Conservation (phyloP, 176 grass and related monocot species). For the Pontederia paniculata region DNA sequence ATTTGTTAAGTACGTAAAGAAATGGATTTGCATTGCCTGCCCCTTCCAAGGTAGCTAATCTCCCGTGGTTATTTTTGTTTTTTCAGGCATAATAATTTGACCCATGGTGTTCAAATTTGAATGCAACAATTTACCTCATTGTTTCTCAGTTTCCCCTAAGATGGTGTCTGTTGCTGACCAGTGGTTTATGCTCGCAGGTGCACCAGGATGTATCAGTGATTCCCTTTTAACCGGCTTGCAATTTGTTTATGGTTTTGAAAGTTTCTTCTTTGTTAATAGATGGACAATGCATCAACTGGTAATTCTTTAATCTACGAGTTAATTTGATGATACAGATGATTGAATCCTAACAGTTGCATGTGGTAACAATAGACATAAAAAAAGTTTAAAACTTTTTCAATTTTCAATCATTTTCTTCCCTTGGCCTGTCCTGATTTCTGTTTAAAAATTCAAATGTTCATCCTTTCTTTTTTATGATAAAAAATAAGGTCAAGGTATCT, state of each 20-base stretch:
- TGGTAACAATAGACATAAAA: not conserved
- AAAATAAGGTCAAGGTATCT: too few relatives aligned
- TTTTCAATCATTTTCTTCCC: too few relatives aligned
- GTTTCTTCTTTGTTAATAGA: slow-evolving; percentile 96
- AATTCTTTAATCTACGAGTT: slow-evolving; percentile 29
- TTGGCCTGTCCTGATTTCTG: too few relatives aligned
- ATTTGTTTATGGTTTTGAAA: slow-evolving; percentile 94
- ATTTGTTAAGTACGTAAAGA: slow-evolving; percentile 76
- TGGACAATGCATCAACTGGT: slow-evolving; percentile 97
- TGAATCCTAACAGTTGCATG: not conserved
- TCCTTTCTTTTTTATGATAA: too few relatives aligned
- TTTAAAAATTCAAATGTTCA: too few relatives aligned
- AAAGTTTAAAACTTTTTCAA: too few relatives aligned
- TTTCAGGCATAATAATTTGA: not conserved
- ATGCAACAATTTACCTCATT: too few relatives aligned
- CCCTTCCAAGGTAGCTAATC: slow-evolving; percentile 80
- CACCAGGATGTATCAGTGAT: slow-evolving; percentile 93
- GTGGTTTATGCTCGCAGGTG: slow-evolving; percentile 32
- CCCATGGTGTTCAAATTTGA: too few relatives aligned
- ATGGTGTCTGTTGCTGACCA: not conserved
- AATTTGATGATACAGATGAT: not conserved
- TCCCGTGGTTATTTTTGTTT: not conserved
- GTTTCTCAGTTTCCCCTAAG: too few relatives aligned
- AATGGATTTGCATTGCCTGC: slow-evolving; percentile 96
- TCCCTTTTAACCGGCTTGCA: slow-evolving; percentile 87